Conservation (phyloP, 495 filamentous ascomycete genomes). For the Aspergillus sclerotiicarbonarius region DNA sequence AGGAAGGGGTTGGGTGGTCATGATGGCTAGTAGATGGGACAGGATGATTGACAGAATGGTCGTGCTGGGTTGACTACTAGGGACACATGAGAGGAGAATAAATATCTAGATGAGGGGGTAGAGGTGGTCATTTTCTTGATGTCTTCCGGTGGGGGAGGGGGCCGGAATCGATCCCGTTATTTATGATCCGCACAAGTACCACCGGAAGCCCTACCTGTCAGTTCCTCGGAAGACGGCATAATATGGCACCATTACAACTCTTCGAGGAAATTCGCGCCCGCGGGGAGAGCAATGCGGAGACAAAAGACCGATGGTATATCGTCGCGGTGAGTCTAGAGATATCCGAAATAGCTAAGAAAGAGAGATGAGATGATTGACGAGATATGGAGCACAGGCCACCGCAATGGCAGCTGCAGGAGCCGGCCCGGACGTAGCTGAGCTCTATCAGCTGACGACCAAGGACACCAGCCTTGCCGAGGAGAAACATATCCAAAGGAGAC, state of each 20-base stretch:
- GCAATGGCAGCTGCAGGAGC: background rate
- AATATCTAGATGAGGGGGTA: background rate
- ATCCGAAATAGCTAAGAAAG: background rate
- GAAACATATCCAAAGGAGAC: background rate
- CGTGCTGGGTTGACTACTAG: background rate
- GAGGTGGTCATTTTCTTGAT: too few species aligned
- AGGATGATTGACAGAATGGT: background rate
- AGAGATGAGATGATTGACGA: too few species aligned
- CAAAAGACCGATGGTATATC: background rate
- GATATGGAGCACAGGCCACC: background rate
- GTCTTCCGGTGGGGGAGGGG: too few species aligned
- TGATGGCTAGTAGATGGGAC: background rate
- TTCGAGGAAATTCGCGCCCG: background rate
- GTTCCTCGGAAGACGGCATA: too few species aligned
- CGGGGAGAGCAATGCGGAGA: background rate
- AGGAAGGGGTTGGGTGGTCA: conserved; percentile 1
- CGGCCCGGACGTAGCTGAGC: background rate
- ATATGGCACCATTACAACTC: too few species aligned
- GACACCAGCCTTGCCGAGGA: background rate
- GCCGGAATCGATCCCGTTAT: too few species aligned
- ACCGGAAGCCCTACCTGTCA: too few species aligned
- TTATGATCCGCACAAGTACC: too few species aligned
- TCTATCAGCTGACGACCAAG: background rate
- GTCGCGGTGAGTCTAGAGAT: background rate
- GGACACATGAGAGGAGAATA: background rate